Evolutionary conservation across 306 rosid genomes (phyloP).

Genomic region (Lupinus albus): DNA sequence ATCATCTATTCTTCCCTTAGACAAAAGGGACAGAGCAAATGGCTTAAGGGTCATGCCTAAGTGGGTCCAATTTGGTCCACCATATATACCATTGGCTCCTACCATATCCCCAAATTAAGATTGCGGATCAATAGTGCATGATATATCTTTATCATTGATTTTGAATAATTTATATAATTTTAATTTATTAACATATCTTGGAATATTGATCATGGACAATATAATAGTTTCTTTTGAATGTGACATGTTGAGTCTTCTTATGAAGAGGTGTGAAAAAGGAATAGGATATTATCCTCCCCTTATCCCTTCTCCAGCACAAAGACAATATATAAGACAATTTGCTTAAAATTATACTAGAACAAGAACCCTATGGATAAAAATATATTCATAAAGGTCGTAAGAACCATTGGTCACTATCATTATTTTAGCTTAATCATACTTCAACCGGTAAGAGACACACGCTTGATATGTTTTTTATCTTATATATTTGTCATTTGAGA

Average conservation of each 20-base stretch:
- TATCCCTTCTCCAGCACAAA: background rate
- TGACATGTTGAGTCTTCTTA: background rate
- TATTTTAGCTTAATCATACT: constrained; percentile 10
- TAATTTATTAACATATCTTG: too few relatives aligned
- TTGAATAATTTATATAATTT: too few relatives aligned
- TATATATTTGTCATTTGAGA: background rate
- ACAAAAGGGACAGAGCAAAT: constrained; percentile 54
- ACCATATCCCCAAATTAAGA: background rate
- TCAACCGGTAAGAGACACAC: constrained; percentile 34
- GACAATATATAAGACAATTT: background rate
- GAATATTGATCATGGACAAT: too few relatives aligned
- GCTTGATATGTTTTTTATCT: constrained; percentile 30
- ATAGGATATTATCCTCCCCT: background rate
- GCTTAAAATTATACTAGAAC: too few relatives aligned
- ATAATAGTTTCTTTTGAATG: background rate
- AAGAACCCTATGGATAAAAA: background rate
- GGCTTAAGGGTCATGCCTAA: constrained; percentile 28
- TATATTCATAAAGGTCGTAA: background rate
- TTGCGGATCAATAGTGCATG: too few relatives aligned
- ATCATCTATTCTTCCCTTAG: constrained; percentile 32
- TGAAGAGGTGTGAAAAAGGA: background rate
- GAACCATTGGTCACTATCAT: background rate
- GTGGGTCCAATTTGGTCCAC: constrained; percentile 28
- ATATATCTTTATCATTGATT: too few relatives aligned
- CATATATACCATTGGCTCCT: constrained; percentile 30